phyloP scores from a whole-genome alignment of 2,329 filamentous ascomycete genomes.

The Metarhizium humberi region DNA sequence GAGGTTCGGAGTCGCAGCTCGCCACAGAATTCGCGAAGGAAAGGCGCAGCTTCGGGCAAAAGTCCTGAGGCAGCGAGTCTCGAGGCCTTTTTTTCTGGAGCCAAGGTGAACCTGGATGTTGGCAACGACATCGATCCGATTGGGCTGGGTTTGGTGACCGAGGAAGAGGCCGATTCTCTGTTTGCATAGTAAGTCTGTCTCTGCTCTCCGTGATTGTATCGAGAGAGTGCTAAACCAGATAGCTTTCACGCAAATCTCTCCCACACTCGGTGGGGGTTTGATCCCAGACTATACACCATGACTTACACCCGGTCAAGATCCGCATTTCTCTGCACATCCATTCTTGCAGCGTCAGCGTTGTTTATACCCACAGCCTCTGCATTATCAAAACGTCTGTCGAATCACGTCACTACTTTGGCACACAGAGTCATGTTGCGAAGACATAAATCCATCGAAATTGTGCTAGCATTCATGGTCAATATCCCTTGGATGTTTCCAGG shows the following conservation, averaged over 20 bases:
- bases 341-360: slow-evolving; percentile 58
- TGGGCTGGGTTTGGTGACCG: slow-evolving; percentile 57
- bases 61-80: slow-evolving; percentile 29
- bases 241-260: slow-evolving; percentile 63
- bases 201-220: not conserved
- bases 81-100: slow-evolving; percentile 57
- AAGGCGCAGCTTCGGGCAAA: not conserved
- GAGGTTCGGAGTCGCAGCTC: slow-evolving; percentile 19
- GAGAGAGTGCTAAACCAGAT: not conserved
- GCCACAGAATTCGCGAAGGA: slow-evolving; percentile 12
- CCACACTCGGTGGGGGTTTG: slow-evolving; percentile 66
- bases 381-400: slow-evolving; percentile 54
- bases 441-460: slow-evolving; percentile 62
- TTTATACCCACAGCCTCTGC: slow-evolving; percentile 56
- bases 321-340: slow-evolving; percentile 62
- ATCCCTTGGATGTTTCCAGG: slow-evolving; percentile 67
- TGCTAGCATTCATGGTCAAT: slow-evolving; percentile 66
- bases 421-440: slow-evolving; percentile 52
- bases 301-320: slow-evolving; percentile 58
- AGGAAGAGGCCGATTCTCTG: slow-evolving; percentile 53
- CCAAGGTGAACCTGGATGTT: slow-evolving; percentile 53
- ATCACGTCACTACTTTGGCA: slow-evolving; percentile 54
- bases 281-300: slow-evolving; percentile 55
- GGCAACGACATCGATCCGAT: slow-evolving; percentile 59
- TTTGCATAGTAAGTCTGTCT: slow-evolving; percentile 49